phyloP scores from a whole-genome alignment of 78 protist genomes.

The Creolimax fragrantissima region DNA sequence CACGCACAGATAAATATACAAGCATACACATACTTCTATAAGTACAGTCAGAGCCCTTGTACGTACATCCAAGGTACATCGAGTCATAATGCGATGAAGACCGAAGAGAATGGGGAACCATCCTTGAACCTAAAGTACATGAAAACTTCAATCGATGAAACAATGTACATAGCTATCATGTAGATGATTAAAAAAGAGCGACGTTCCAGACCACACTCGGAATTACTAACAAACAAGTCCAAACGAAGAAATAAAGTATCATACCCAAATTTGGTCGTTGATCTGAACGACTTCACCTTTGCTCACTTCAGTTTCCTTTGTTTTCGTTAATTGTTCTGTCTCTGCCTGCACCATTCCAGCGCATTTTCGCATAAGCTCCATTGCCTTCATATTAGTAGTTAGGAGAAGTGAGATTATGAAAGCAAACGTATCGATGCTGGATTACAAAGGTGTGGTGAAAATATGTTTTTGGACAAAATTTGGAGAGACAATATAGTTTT shows the following conservation, averaged over 20 bases:
- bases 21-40: conserved; percentile 41
- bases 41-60: conserved; percentile 53
- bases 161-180: neutral
- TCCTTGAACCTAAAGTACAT: neutral
- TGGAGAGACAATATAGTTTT: no score
- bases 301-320: neutral
- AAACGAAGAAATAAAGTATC: no score
- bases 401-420: no score
- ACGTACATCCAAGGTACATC: conserved; percentile 47
- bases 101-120: conserved; percentile 59
- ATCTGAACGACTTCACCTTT: neutral
- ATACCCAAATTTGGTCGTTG: neutral
- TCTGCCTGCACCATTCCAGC: neutral
- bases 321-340: neutral
- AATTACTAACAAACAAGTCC: no score
- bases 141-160: conserved; percentile 17
- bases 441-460: no score
- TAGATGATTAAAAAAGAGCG: neutral
- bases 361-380: neutral
- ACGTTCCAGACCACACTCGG: no score
- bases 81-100: conserved; percentile 20
- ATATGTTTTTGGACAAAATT: no score
- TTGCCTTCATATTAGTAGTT: neutral
- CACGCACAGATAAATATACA: no score
- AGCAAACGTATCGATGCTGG: no score